These are phyloP conservation scores for Cyanidiococcus yangmingshanensis DNA, from an alignment of 23 red algal genomes.

Conservation along the genomic window DNA sequence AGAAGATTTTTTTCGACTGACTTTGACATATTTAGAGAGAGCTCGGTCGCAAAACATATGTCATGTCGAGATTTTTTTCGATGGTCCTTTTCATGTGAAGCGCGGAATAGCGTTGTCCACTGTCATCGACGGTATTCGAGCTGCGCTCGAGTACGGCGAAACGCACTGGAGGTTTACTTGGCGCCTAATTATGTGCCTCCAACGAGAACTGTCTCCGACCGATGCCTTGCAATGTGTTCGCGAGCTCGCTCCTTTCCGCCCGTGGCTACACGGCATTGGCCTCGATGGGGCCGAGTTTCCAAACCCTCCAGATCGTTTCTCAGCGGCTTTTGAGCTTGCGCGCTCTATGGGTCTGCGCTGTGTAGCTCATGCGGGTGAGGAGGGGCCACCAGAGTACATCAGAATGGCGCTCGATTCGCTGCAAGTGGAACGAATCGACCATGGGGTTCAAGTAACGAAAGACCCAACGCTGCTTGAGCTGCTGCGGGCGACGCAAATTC, in stretches of 20 bases:
- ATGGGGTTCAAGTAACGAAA: not conserved
- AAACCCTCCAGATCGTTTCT: conserved; percentile 10
- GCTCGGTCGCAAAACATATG: not conserved
- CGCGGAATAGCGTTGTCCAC: not conserved
- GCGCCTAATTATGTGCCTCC: conserved; percentile 9
- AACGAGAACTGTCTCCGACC: not conserved
- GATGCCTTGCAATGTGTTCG: not conserved
- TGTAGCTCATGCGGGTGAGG: conserved; percentile 9
- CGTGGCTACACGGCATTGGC: not conserved
- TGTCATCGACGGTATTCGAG: not conserved
- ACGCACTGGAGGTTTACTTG: not conserved
- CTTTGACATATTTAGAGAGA: not conserved
- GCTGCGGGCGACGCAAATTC: not conserved
- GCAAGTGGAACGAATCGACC: conserved; percentile 16
- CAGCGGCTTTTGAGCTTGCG: not conserved
- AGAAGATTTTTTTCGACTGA: conserved; percentile 2
- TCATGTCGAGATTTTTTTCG: conserved; percentile 6
- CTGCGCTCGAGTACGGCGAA: not conserved
- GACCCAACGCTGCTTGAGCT: not conserved
- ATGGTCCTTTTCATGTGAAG: not conserved
- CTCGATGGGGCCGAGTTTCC: not conserved
- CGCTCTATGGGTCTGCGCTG: not conserved
- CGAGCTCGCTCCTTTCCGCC: not conserved
- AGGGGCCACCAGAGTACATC: conserved; percentile 3
- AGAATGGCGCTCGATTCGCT: not conserved